Percentiles rank a stretch among this genome's conserved stretches.
Conservation (phyloP, 768 basidiomycete genomes). For the Nevesoporus exiguus region DNA sequence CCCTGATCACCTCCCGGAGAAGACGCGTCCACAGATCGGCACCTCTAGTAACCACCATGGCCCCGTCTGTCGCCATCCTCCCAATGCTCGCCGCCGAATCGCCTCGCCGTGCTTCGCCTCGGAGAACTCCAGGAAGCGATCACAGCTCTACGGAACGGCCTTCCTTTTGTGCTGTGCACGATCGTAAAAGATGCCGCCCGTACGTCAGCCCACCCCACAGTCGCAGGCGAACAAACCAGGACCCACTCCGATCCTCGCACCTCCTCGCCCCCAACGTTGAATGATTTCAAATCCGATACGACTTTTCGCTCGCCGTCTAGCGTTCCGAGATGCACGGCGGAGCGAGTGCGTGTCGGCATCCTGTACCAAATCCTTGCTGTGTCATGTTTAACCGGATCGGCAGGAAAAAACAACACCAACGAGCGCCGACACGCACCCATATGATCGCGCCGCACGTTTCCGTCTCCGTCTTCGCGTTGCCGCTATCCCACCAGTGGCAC, state of each 20-base stretch:
- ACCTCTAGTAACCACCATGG: background rate
- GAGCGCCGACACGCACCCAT: background rate
- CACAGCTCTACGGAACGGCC: background rate
- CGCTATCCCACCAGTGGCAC: background rate
- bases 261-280: background rate
- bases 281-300: background rate
- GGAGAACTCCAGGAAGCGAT: background rate
- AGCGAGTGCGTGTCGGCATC: too few relatives aligned
- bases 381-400: background rate
- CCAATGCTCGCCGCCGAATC: background rate
- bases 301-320: background rate
- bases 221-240: background rate
- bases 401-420: background rate
- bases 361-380: too few relatives aligned
- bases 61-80: background rate
- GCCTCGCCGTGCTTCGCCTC: conserved; percentile 3
- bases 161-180: too few relatives aligned
- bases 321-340: background rate
- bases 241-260: background rate
- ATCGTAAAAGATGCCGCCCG: background rate
- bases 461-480: background rate
- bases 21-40: background rate
- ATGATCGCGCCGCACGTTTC: background rate
- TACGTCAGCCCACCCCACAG: background rate
- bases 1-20: background rate